These are phyloP conservation scores for Diplodia corticola DNA, from an alignment of 2,329 filamentous ascomycete species.

Conservation along the genomic window DNA sequence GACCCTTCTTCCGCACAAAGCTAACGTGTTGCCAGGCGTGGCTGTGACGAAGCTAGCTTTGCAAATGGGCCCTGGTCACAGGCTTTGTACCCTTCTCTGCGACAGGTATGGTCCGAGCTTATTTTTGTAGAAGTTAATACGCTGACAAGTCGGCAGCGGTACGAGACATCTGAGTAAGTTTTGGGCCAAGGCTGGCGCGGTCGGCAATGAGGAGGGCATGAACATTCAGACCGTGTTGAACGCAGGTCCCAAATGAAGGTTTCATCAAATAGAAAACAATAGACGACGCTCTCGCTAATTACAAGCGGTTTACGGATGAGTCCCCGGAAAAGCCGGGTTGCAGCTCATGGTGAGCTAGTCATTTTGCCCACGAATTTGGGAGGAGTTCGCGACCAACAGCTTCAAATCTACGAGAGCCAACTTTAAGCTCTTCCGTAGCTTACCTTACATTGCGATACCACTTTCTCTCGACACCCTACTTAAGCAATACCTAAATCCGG, in stretches of 20 bases:
- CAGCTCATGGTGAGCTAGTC: no score
- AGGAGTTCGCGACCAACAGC: background rate
- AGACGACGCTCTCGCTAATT: background rate
- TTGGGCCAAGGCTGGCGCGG: slow-evolving; percentile 70
- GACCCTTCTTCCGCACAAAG: background rate
- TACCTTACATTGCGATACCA: no score
- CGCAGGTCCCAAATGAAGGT: background rate
- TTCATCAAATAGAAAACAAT: background rate
- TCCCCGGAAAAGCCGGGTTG: no score
- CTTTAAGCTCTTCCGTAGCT: background rate
- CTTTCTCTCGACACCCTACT: no score
- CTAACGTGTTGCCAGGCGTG: slow-evolving; percentile 45
- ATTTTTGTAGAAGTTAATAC: background rate
- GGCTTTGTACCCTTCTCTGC: slow-evolving; percentile 80
- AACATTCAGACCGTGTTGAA: slow-evolving; percentile 60
- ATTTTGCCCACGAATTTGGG: background rate
- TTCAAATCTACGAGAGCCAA: background rate
- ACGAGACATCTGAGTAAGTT: slow-evolving; percentile 81
- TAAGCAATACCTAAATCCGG: no score
- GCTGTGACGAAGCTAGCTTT: slow-evolving; percentile 71
- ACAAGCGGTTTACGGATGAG: background rate
- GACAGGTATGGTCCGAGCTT: slow-evolving; percentile 51
- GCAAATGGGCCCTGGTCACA: slow-evolving; percentile 59
- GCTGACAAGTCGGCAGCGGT: slow-evolving; percentile 47
- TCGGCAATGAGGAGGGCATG: slow-evolving; percentile 55